A percentile compares a stretch with the other conserved stretches of the same genome.
phyloP scores from a whole-genome alignment of 129 eudicot species.

The Oenanthe sinensis region DNA sequence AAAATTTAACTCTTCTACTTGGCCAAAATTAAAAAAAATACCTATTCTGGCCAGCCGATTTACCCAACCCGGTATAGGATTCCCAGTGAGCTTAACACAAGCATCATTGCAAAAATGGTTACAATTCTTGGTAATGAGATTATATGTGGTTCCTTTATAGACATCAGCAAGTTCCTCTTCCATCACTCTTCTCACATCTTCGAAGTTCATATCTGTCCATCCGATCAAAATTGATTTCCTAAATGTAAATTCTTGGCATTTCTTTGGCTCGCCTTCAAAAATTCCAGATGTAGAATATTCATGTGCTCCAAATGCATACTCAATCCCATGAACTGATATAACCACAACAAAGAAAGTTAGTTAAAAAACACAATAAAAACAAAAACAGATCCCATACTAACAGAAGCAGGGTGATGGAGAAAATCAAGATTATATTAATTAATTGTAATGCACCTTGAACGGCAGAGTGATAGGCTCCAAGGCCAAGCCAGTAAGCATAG shows the following conservation, averaged over 20 bases:
- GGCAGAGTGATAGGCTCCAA: constrained; percentile 8
- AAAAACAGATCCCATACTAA: neutral
- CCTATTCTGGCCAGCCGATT: constrained; percentile 38
- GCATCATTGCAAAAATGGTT: constrained; percentile 84
- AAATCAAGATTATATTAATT: neutral
- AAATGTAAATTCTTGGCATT: constrained; percentile 72
- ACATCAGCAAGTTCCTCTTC: constrained; percentile 46
- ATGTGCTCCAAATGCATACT: constrained; percentile 85
- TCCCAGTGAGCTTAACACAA: constrained; percentile 63
- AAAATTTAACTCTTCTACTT: neutral
- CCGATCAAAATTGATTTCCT: constrained; percentile 68
- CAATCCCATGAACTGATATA: constrained; percentile 67
- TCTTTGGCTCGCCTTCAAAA: constrained; percentile 70
- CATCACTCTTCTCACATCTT: constrained; percentile 56
- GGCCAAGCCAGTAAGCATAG: constrained; percentile 11
- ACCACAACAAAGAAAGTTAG: neutral
- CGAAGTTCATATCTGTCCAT: constrained; percentile 52
- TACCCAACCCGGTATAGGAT: constrained; percentile 72
- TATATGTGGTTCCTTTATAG: constrained; percentile 67
- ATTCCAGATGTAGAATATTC: constrained; percentile 69
- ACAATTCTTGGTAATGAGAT: constrained; percentile 73
- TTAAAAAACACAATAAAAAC: neutral
- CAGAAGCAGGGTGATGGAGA: neutral
- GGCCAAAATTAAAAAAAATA: neutral
- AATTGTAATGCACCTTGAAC: neutral